Base-by-base conservation (phyloP, 768 basidiomycete genomes). In the Cystobasidium ongulense region DNA sequence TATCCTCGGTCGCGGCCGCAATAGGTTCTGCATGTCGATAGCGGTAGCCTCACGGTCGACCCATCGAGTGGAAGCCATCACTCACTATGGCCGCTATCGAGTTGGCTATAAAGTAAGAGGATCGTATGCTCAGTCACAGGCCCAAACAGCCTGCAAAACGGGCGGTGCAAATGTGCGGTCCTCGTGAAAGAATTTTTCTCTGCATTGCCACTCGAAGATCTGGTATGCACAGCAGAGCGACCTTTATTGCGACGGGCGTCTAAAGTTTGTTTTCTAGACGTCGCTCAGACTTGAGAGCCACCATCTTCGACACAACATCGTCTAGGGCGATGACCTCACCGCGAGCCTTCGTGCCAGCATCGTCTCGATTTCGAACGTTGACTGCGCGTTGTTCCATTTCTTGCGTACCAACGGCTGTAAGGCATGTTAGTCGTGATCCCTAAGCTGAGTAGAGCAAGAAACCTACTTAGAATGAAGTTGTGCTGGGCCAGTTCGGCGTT, bases 401-500 rank as follows among this genome's bases (percentile, higher is more conserved):
- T 76, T 92, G 90, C 79, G 94, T 89, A 33, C 96, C 96, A 70
- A 98, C 95, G 74, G 98, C 95, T 96, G 77, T 18, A 71, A 52
- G 31, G 35, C 11, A 67, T 43, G n/a, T 25, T 17, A 35, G 25
- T 38, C 7, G 15, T 36, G n/a, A n/a, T n/a, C n/a, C n/a, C n/a
- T 33, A 7, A 8, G 33, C n/a, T 23, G 5, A 25, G 29, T 43
- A 73, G 39, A 27, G 11, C 29, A 65, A 25, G 15, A 18, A 39
- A 74, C 88, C 68, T 75, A 96, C 94, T 92, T 76, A 98, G 85
- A 78, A 97, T 92, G 81, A 96, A 97, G 83, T 98, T 98, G 83
- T 95, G 96, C 81, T 97, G 95, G 36, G 93, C 91, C 76, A 95
- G 87, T 83, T 99, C 94, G 25, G 91, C 94, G 80, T 98, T 97